Percentiles rank a stretch among this genome's conserved stretches.
phyloP scores from a whole-genome alignment of 257 asterid species.

The Solanum paucissectum region DNA sequence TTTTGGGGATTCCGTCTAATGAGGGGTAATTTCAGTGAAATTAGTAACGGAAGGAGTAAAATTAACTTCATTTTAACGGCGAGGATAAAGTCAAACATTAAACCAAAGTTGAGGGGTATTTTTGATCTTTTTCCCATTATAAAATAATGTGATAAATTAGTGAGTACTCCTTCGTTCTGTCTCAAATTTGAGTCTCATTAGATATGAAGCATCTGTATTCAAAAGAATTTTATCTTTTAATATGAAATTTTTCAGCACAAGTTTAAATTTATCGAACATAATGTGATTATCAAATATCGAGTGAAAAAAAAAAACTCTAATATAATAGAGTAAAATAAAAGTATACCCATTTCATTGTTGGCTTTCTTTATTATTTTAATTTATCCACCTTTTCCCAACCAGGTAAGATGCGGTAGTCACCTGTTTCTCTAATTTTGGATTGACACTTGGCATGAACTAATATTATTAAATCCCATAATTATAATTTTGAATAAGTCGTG shows the following conservation, averaged over 20 bases:
- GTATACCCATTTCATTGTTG: background rate
- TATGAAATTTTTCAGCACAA: fast-evolving
- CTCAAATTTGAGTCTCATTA: background rate
- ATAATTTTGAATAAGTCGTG: background rate
- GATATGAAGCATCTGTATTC: too few relatives aligned
- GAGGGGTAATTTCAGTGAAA: too few relatives aligned
- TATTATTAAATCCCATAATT: background rate
- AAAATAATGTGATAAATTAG: background rate
- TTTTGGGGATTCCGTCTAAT: too few relatives aligned
- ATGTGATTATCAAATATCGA: too few relatives aligned
- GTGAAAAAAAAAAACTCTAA: too few relatives aligned
- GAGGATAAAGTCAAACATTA: too few relatives aligned
- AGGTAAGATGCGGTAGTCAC: background rate
- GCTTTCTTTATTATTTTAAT: background rate
- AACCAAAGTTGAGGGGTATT: too few relatives aligned
- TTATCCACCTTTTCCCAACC: background rate
- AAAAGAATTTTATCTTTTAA: fast-evolving
- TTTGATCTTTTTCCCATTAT: too few relatives aligned
- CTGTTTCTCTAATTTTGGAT: background rate
- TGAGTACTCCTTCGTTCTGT: background rate
- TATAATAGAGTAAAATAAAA: background rate
- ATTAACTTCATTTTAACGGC: too few relatives aligned
- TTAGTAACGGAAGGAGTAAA: too few relatives aligned
- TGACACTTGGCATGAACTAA: background rate
- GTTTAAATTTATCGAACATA: too few relatives aligned